These are phyloP conservation scores for Ophiostoma sp. DNA, from an alignment of 2,329 filamentous ascomycete species.

Conservation along the genomic window DNA sequence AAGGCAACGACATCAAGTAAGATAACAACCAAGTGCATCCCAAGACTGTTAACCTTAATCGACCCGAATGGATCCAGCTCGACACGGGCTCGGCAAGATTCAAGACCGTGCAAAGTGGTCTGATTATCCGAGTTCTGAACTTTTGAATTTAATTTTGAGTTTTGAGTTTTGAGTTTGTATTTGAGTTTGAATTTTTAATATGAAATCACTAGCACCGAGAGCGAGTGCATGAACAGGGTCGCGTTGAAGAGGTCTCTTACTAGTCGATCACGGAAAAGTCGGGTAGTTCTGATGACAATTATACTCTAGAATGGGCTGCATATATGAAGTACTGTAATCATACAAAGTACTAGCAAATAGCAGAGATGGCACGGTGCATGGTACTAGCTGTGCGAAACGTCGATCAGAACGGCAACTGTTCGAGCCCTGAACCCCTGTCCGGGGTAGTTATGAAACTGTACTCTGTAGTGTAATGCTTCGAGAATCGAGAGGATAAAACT, in stretches of 20 bases:
- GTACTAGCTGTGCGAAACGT: slow-evolving; percentile 26
- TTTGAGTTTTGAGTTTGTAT: no score
- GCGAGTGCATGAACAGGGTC: background rate
- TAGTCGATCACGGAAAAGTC: background rate
- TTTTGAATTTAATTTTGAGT: no score
- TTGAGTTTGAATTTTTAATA: no score
- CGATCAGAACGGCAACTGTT: slow-evolving; percentile 27
- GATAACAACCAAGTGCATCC: background rate
- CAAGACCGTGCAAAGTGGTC: slow-evolving; percentile 13
- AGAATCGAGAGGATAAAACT: background rate
- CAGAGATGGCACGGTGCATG: background rate
- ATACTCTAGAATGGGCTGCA: background rate
- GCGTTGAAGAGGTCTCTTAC: no score
- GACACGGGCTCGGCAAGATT: slow-evolving; percentile 1
- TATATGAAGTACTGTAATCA: background rate
- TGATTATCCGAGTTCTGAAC: slow-evolving; percentile 15
- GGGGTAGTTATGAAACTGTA: background rate
- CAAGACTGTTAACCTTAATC: slow-evolving; percentile 2
- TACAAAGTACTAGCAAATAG: background rate
- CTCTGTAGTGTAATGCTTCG: no score
- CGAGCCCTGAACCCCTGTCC: slow-evolving; percentile 18
- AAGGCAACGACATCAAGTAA: no score
- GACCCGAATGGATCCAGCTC: background rate
- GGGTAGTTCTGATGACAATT: background rate
- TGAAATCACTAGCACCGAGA: background rate